These are phyloP conservation scores for Lumnitzera racemosa DNA, from an alignment of 345 rosid genomes.

Conservation along the genomic window DNA sequence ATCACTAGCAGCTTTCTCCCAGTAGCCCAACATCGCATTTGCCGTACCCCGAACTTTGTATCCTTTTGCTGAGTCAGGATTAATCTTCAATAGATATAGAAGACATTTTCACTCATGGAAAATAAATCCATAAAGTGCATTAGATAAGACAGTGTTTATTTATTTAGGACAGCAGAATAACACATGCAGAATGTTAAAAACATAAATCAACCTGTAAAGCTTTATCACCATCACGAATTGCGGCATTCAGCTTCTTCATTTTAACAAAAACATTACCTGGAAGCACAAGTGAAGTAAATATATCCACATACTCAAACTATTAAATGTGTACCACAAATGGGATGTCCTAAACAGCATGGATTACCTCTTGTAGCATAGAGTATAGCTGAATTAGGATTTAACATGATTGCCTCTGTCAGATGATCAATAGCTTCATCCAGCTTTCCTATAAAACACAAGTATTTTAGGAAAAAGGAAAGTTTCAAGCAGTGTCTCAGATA, in stretches of 20 bases:
- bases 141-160: not conserved
- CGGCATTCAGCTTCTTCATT: constrained; percentile 75
- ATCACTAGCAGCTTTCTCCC: constrained; percentile 80
- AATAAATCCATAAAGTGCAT: not conserved
- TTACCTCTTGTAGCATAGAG: constrained; percentile 77
- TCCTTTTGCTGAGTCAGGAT: constrained; percentile 86
- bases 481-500: not conserved
- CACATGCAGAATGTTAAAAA: constrained; percentile 1
- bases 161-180: not conserved
- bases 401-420: constrained; percentile 62
- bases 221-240: constrained; percentile 61
- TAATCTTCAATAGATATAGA: constrained; percentile 37
- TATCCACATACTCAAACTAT: not conserved
- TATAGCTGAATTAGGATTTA: constrained; percentile 75
- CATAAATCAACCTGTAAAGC: constrained; percentile 55
- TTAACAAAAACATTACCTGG: constrained; percentile 55
- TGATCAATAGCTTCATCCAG: constrained; percentile 45
- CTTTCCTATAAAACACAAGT: constrained; percentile 38
- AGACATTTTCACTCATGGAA: not conserved
- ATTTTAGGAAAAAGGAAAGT: constrained; percentile 7
- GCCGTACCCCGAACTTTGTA: constrained; percentile 83
- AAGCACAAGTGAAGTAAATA: constrained; percentile 9
- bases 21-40: constrained; percentile 60
- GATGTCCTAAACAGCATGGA: not conserved
- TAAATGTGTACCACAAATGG: not conserved